Conservation (phyloP, 176 grass and related monocot genomes). For the Triticum turgidum region DNA sequence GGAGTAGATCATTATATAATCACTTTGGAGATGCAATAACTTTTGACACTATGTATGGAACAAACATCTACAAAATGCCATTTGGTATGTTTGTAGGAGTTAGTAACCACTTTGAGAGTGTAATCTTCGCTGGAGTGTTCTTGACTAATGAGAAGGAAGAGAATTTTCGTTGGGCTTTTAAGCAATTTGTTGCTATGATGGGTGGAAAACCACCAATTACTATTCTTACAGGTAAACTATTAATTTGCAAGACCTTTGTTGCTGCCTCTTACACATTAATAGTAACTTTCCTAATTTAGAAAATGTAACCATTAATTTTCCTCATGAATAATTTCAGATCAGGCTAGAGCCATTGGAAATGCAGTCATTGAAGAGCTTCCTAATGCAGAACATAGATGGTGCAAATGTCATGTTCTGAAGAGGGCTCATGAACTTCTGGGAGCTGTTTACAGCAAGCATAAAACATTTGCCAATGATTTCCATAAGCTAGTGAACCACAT, state of each 20-base stretch:
- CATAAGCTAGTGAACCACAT: too few species aligned
- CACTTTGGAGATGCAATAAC: background rate
- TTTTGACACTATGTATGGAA: background rate
- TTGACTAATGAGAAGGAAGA: background rate
- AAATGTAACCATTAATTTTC: too few species aligned
- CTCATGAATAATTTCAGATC: too few species aligned
- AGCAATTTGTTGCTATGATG: background rate
- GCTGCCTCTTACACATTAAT: too few species aligned
- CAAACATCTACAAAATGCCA: background rate
- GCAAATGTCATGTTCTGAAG: background rate
- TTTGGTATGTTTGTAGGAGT: background rate
- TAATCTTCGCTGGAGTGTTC: background rate
- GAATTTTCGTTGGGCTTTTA: background rate
- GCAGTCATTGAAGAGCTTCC: background rate
- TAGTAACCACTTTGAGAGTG: background rate
- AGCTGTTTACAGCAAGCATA: too few species aligned
- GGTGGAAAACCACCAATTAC: background rate
- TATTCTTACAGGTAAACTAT: background rate
- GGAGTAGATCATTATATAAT: background rate
- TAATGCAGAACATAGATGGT: background rate
- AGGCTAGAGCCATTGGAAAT: background rate
- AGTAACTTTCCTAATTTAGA: too few species aligned
- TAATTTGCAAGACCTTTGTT: too few species aligned
- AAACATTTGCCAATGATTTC: too few species aligned
- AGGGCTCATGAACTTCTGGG: too few species aligned